A percentile compares a stretch with the other conserved stretches of the same genome.
These are phyloP conservation scores for Amauroascus verrucosus DNA, from an alignment of 2,329 filamentous ascomycete species.

Conservation along the genomic window DNA sequence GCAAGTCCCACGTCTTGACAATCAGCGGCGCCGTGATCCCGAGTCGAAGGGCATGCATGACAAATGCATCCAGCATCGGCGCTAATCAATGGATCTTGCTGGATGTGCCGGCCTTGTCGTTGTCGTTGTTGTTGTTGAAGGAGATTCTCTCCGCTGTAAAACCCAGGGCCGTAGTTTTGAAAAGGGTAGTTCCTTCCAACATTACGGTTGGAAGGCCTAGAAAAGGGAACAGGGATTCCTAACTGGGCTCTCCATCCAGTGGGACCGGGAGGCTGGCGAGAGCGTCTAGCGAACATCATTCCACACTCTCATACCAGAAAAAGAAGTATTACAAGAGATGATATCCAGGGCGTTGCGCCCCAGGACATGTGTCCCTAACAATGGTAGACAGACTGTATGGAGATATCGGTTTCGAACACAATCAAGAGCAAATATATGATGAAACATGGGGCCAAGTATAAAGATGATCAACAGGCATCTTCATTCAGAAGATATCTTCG, in stretches of 20 bases:
- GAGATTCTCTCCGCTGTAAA: slow-evolving; percentile 10
- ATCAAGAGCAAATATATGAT: not conserved
- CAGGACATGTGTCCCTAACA: not conserved
- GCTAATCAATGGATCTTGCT: not conserved
- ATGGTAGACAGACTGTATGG: not conserved
- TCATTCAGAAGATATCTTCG: not conserved
- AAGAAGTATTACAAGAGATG: not conserved
- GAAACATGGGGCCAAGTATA: not conserved
- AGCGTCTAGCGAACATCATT: not conserved
- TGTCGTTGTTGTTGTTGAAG: not conserved
- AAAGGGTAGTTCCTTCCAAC: not conserved
- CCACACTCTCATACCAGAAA: not conserved
- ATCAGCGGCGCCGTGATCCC: not conserved
- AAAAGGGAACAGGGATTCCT: not conserved
- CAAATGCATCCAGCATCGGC: not conserved
- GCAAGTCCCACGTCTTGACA: not conserved
- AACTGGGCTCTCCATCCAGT: not conserved
- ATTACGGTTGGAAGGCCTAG: not conserved
- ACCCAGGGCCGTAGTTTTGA: not conserved
- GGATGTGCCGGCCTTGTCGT: not conserved
- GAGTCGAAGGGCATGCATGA: not conserved
- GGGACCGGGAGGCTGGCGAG: not conserved
- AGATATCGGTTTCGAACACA: not conserved
- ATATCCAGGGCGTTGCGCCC: not conserved
- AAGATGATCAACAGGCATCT: not conserved